Conservation (phyloP, 1,139 yeast species). For the Nakaseomyces sp. region DNA sequence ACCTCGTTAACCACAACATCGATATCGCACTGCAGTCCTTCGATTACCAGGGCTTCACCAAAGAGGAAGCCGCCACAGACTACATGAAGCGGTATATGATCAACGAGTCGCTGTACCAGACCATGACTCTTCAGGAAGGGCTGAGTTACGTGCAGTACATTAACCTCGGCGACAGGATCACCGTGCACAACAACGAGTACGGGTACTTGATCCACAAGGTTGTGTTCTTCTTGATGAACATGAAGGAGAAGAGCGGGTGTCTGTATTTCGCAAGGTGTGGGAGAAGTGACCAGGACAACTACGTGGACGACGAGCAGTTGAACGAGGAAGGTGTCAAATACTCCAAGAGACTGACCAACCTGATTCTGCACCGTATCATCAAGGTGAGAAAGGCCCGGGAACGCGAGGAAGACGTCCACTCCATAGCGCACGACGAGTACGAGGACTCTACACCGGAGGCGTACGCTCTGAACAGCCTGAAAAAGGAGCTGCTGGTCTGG, state of each 20-base stretch:
- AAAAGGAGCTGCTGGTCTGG: slow-evolving; percentile 55
- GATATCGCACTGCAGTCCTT: slow-evolving; percentile 84
- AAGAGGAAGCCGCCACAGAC: slow-evolving; percentile 52
- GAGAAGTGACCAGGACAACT: slow-evolving; percentile 39
- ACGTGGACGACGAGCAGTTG: slow-evolving; percentile 54
- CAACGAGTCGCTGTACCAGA: slow-evolving; percentile 43
- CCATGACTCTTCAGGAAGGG: slow-evolving; percentile 13
- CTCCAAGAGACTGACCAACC: slow-evolving; percentile 44
- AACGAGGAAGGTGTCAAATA: slow-evolving; percentile 50
- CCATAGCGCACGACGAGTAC: slow-evolving; percentile 11
- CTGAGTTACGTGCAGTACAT: slow-evolving; percentile 28
- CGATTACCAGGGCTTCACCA: slow-evolving; percentile 72
- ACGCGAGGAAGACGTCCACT: slow-evolving; percentile 24
- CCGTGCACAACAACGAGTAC: slow-evolving; percentile 61
- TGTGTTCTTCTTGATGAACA: slow-evolving; percentile 81
- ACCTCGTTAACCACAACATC: slow-evolving; percentile 64
- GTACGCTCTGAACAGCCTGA: slow-evolving; percentile 12
- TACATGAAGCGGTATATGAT: slow-evolving; percentile 45
- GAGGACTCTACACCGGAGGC: neutral
- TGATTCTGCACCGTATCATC: slow-evolving; percentile 29
- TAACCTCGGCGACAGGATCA: slow-evolving; percentile 83
- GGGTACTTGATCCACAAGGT: slow-evolving; percentile 87
- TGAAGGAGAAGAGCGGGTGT: slow-evolving; percentile 72
- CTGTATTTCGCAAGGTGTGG: slow-evolving; percentile 65
- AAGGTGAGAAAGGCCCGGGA: slow-evolving; percentile 22